Base-by-base conservation (phyloP, 2,329 filamentous ascomycete species). In the Phoma herbarum region DNA sequence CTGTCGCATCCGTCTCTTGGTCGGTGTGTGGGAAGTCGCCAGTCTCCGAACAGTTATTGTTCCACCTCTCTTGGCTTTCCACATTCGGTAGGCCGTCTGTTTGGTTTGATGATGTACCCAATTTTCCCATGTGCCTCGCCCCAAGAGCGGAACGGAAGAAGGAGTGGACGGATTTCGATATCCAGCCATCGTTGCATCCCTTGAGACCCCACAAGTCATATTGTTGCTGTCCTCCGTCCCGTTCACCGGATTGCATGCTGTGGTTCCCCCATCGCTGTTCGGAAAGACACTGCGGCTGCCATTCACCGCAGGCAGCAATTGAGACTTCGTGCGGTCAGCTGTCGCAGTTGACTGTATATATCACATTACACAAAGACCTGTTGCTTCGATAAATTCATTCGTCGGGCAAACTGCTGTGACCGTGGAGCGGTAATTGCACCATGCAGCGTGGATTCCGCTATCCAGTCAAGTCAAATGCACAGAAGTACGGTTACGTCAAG, bases 401-500 rank as follows among this genome's bases (percentile, higher is more conserved):
- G 20, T 25, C 20, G n/a, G 43, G 33, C 23, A 22, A 26, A 22
- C 28, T 31, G n/a, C 29, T 37, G 3, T 33, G 31, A 43, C n/a
- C 37, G 33, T 26, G 25, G 4, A 42, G 25, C 46, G 45, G 25
- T 37, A 44, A 20, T 14, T 33, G 26, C 47, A 31, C 22, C 29
- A 29, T 12, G 33, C 26, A 59, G 37, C 20, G 18, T 26, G n/a
- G 29, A 16, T 23, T 50, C 7, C n/a, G 8, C 31, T 51, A 12
- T 35, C 45, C 26, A 33, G 28, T 37, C 28, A 45, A 44, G 26
- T 25, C 25, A 16, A 49, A 11, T 48, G 60, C 41, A 43, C 52
- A 47, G 61, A 63, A 66, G 68, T 70, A 65, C 56, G 48, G 60
- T 70, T 69, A 74, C 71, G 71, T 74, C 70, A 74, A 69, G 67